These are phyloP conservation scores for Penstemon newberryi DNA, from an alignment of 257 asterid species.

Conservation along the genomic window DNA sequence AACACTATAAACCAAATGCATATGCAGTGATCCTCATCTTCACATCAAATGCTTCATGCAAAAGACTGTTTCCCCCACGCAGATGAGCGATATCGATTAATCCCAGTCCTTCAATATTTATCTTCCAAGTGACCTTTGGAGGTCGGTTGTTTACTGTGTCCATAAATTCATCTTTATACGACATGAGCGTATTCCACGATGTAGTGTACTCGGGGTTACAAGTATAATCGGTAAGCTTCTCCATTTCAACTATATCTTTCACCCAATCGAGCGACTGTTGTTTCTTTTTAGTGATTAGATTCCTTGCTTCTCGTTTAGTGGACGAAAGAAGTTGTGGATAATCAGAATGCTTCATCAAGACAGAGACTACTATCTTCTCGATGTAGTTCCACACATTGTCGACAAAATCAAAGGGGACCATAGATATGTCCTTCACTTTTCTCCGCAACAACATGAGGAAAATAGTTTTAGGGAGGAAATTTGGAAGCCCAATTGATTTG, in stretches of 20 bases:
- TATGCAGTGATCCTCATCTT: slow-evolving; percentile 21
- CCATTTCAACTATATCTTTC: slow-evolving; percentile 30
- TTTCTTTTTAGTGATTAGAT: slow-evolving; percentile 18
- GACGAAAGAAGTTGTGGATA: slow-evolving; percentile 32
- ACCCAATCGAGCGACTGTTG: slow-evolving; percentile 18
- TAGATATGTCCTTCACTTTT: slow-evolving; percentile 29
- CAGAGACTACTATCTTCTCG: slow-evolving; percentile 25
- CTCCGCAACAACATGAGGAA: slow-evolving; percentile 30
- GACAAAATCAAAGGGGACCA: slow-evolving; percentile 23
- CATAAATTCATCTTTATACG: slow-evolving; percentile 5
- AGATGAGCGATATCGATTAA: slow-evolving; percentile 21
- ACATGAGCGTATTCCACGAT: slow-evolving; percentile 28
- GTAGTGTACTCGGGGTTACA: slow-evolving; percentile 27
- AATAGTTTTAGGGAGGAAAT: slow-evolving; percentile 36
- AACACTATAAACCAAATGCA: slow-evolving; percentile 12
- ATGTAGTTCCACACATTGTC: slow-evolving; percentile 35
- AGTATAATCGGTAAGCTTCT: slow-evolving; percentile 32
- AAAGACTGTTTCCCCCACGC: not conserved
- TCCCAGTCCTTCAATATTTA: not conserved
- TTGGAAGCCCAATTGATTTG: slow-evolving; percentile 34
- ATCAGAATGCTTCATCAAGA: slow-evolving; percentile 34
- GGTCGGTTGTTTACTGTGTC: not conserved
- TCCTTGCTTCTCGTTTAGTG: slow-evolving; percentile 21
- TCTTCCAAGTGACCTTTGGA: slow-evolving; percentile 5
- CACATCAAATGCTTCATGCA: not conserved